phyloP scores from a whole-genome alignment of 306 rosid genomes.

The Hippophae tibetana region DNA sequence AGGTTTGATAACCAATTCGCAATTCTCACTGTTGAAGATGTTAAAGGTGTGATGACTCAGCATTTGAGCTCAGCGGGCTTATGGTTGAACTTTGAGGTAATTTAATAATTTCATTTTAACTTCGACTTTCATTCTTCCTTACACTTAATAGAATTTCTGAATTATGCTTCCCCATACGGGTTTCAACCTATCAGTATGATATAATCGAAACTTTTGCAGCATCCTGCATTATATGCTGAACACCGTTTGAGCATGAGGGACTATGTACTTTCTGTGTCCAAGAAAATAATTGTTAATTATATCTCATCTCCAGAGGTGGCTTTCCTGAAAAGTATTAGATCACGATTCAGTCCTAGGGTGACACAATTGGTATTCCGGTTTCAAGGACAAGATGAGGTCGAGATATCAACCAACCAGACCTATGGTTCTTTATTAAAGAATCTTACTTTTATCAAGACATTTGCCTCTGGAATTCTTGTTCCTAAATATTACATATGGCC shows the following conservation, averaged over 20 bases:
- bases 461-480: conserved; percentile 81
- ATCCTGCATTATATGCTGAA: conserved; percentile 50
- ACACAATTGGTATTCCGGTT: conserved; percentile 71
- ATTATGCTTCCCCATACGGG: neutral
- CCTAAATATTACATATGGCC: conserved; percentile 86
- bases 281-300: conserved; percentile 29
- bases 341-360: conserved; percentile 38
- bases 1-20: conserved; percentile 22
- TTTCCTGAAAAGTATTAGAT: conserved; percentile 55
- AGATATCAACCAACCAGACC: conserved; percentile 64
- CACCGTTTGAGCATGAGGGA: conserved; percentile 66
- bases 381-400: conserved; percentile 26
- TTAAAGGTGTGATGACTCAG: conserved; percentile 6
- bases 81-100: conserved; percentile 92
- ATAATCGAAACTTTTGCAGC: conserved; percentile 39
- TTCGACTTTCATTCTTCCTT: neutral
- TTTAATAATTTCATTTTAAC: conserved; percentile 6
- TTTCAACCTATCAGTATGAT: conserved; percentile 13
- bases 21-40: conserved; percentile 39
- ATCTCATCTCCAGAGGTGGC: conserved; percentile 83
- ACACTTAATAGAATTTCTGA: neutral
- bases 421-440: conserved; percentile 57
- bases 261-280: conserved; percentile 41
- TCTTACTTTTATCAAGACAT: conserved; percentile 69
- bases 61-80: conserved; percentile 21